Evolutionary conservation across 2,329 filamentous ascomycete genomes (phyloP).

Genomic region (Blastomyces gilchristii): DNA sequence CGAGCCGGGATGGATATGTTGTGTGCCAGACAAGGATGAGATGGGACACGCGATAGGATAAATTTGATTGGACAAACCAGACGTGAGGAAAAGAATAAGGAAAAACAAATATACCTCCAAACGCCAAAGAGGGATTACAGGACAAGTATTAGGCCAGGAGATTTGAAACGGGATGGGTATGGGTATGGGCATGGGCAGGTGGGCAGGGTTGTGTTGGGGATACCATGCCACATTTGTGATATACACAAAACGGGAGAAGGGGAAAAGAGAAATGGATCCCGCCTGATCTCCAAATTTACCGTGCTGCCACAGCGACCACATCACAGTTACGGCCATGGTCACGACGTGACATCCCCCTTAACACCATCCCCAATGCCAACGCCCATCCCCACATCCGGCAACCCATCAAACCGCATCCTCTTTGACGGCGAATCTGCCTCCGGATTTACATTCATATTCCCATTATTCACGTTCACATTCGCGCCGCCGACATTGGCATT

Average conservation of each 20-base stretch:
- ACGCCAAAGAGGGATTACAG: too few relatives aligned
- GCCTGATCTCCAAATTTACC: too few relatives aligned
- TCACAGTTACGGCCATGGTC: not conserved
- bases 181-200: too few relatives aligned
- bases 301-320: not conserved
- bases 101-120: too few relatives aligned
- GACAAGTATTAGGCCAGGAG: too few relatives aligned
- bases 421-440: not conserved
- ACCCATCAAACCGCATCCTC: slow-evolving; percentile 6
- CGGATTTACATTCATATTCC: not conserved
- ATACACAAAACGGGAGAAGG: not conserved
- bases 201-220: too few relatives aligned
- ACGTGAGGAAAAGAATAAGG: too few relatives aligned
- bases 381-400: not conserved
- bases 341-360: not conserved
- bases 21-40: not conserved
- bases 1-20: not conserved
- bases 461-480: not conserved
- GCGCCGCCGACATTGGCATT: not conserved
- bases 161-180: too few relatives aligned
- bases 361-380: not conserved
- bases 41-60: not conserved
- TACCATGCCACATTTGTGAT: too few relatives aligned
- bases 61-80: not conserved
- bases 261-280: not conserved